A percentile compares a stretch with the other conserved stretches of the same genome.
These are phyloP conservation scores for Neofusicoccum ribis DNA, from an alignment of 2,329 filamentous ascomycete species.

Conservation along the genomic window DNA sequence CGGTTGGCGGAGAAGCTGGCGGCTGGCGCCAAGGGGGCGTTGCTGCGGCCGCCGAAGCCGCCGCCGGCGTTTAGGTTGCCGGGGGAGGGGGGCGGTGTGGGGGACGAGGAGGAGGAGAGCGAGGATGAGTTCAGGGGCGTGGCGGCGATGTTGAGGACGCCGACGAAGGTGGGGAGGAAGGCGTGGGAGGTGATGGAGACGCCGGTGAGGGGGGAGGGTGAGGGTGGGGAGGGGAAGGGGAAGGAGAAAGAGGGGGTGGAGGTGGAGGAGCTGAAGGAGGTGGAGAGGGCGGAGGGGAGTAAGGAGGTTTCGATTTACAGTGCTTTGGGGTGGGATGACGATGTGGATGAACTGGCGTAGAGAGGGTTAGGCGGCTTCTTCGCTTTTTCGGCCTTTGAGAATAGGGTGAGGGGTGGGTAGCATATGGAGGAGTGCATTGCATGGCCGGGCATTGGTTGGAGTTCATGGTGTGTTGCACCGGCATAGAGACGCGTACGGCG, in stretches of 20 bases:
- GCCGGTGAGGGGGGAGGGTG: constrained; percentile 23
- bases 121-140: constrained; percentile 5
- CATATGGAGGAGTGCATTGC: too few relatives aligned
- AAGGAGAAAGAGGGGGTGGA: constrained; percentile 16
- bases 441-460: too few relatives aligned
- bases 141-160: constrained; percentile 19
- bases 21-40: neutral
- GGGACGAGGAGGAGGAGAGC: constrained; percentile 1
- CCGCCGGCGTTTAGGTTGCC: neutral
- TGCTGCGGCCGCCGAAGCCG: neutral
- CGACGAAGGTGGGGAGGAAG: constrained; percentile 2
- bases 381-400: too few relatives aligned
- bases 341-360: constrained; percentile 33
- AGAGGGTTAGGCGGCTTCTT: neutral
- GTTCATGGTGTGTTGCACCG: too few relatives aligned
- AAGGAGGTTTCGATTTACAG: constrained; percentile 38
- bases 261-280: constrained; percentile 22
- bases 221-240: neutral
- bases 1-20: neutral
- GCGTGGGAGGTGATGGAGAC: constrained; percentile 25
- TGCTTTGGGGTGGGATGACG: constrained; percentile 45
- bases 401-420: too few relatives aligned
- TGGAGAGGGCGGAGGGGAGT: neutral
- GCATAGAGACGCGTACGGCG: too few relatives aligned
- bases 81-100: neutral